Conservation (phyloP, 352 stramenopile genomes). For the Globisporangium mamillatum region DNA sequence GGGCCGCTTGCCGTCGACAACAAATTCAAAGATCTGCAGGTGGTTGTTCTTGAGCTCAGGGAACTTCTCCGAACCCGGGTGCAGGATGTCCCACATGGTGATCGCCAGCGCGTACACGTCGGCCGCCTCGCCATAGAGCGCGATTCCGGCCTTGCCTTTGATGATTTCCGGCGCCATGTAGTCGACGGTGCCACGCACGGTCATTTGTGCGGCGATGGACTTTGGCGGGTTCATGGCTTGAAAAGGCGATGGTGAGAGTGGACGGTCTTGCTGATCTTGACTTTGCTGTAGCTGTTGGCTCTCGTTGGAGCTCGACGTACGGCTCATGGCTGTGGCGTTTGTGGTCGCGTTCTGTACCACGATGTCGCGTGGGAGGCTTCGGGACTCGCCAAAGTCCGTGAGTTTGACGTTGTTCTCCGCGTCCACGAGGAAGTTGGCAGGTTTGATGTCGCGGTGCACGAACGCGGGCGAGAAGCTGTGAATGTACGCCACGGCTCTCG, state of each 20-base stretch:
- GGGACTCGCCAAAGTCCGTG: conserved; percentile 74
- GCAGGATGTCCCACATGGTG: conserved; percentile 76
- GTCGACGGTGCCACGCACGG: conserved; percentile 66
- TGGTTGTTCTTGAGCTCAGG: conserved; percentile 31
- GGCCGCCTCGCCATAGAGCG: conserved; percentile 56
- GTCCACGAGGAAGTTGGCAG: conserved; percentile 79
- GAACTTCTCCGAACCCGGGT: conserved; percentile 51
- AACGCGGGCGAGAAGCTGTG: conserved; percentile 75
- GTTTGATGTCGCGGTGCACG: conserved; percentile 72
- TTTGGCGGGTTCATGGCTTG: conserved; percentile 12
- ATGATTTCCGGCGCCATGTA: conserved; percentile 86
- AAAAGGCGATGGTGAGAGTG: conserved; percentile 9
- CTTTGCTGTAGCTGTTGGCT: background rate
- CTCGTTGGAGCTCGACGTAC: conserved; percentile 4
- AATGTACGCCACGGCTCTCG: conserved; percentile 62
- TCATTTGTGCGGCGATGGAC: conserved; percentile 30
- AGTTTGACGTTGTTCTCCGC: conserved; percentile 63
- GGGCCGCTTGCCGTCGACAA: conserved; percentile 40
- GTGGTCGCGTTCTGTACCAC: background rate
- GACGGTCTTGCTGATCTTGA: background rate
- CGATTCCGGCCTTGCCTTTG: conserved; percentile 49
- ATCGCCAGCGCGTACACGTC: conserved; percentile 77
- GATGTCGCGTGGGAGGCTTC: conserved; percentile 24
- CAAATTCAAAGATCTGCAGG: conserved; percentile 35
- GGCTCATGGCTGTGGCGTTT: background rate